phyloP scores from a whole-genome alignment of 768 basidiomycete genomes.

The Fomitopsis pulvina region DNA sequence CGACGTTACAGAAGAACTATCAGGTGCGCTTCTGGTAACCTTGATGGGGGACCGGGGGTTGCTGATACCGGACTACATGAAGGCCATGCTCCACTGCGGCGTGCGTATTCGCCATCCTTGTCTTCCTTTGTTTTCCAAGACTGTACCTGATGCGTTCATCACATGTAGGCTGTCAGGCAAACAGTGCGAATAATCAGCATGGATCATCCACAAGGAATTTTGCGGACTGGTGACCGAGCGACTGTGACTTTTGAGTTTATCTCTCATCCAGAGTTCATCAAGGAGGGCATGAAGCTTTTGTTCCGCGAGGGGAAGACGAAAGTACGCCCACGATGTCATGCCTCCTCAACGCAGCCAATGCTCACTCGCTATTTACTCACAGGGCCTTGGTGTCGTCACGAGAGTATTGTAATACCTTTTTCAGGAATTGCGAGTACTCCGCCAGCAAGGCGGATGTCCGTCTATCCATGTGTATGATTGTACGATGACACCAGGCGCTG shows the following conservation, averaged over 20 bases:
- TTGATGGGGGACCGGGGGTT: neutral
- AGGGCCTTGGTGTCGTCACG: constrained; percentile 79
- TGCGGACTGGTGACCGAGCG: constrained; percentile 92
- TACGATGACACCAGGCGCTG: neutral
- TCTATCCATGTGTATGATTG: neutral
- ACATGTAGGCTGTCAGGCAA: constrained; percentile 74
- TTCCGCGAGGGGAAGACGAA: constrained; percentile 97
- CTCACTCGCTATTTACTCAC: constrained; percentile 9
- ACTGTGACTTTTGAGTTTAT: constrained; percentile 96
- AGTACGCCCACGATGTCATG: constrained; percentile 32
- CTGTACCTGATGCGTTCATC: neutral
- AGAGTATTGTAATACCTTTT: constrained; percentile 52
- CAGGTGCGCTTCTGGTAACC: constrained; percentile 45
- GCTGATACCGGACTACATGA: neutral
- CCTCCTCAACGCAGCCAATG: neutral
- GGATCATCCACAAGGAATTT: constrained; percentile 82
- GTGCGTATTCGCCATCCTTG: constrained; percentile 31
- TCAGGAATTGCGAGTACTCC: neutral
- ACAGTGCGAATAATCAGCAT: constrained; percentile 87
- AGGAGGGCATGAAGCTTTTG: constrained; percentile 88
- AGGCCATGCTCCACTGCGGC: constrained; percentile 93
- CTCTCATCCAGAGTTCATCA: constrained; percentile 85
- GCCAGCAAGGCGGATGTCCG: neutral
- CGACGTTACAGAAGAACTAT: constrained; percentile 88
- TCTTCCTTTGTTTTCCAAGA: constrained; percentile 2